Evolutionary conservation across 306 rosid species (phyloP).

Genomic region (Gastrolobium villosum): DNA sequence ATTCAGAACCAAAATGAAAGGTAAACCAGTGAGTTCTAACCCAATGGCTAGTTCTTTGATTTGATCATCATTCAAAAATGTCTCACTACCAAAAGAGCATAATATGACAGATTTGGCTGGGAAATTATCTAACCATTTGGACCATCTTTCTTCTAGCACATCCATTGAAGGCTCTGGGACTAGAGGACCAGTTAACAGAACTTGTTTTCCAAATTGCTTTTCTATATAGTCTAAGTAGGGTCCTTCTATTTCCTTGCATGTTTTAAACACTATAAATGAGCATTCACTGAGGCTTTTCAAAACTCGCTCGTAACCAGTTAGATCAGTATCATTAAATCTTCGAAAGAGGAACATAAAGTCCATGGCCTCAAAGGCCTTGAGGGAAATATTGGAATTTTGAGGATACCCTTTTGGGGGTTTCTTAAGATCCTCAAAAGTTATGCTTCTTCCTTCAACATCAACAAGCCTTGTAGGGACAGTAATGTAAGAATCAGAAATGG

Average conservation of each 20-base stretch:
- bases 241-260: conserved; percentile 59
- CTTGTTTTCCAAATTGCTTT: conserved; percentile 39
- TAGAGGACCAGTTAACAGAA: conserved; percentile 56
- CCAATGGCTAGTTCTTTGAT: conserved; percentile 59
- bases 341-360: conserved; percentile 48
- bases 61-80: conserved; percentile 56
- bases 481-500: conserved; percentile 51
- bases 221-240: conserved; percentile 53
- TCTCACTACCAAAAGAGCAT: conserved; percentile 72
- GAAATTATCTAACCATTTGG: conserved; percentile 51
- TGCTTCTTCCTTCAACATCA: conserved; percentile 29
- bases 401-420: conserved; percentile 57
- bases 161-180: conserved; percentile 53
- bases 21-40: conserved; percentile 55
- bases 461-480: conserved; percentile 48
- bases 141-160: conserved; percentile 52
- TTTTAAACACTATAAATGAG: conserved; percentile 42
- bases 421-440: conserved; percentile 48
- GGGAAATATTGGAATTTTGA: conserved; percentile 24
- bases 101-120: conserved; percentile 47
- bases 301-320: conserved; percentile 51
- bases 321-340: conserved; percentile 36
- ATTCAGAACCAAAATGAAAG: conserved; percentile 59
- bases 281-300: conserved; percentile 47
- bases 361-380: conserved; percentile 53